These are phyloP conservation scores for Trichosporon sp. DNA, from an alignment of 1,284 basidiomycete genomes.

Conservation along the genomic window DNA sequence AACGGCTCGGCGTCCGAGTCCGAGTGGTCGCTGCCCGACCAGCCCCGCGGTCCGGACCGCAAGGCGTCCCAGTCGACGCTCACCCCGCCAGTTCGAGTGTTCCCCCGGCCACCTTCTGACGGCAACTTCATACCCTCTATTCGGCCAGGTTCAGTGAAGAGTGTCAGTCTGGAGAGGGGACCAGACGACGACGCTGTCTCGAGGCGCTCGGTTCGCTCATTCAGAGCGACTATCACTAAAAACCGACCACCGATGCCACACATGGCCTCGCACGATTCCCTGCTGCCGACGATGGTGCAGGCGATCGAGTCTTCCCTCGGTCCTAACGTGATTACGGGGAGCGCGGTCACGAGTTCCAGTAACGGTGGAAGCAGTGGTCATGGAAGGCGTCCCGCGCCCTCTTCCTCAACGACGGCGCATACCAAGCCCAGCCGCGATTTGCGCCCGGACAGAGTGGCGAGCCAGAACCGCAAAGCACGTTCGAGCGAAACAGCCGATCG, in stretches of 20 bases:
- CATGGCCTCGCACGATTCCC: slow-evolving; percentile 14
- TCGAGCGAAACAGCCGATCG: slow-evolving; percentile 27
- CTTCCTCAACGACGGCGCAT: neutral
- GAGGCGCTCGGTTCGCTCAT: slow-evolving; percentile 27
- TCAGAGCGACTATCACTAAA: slow-evolving; percentile 10
- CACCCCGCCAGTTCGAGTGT: slow-evolving; percentile 19
- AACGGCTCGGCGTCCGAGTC: slow-evolving; percentile 19
- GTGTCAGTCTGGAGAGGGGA: slow-evolving; percentile 23
- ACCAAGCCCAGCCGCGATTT: neutral
- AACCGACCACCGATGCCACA: slow-evolving; percentile 6
- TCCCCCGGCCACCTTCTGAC: slow-evolving; percentile 20
- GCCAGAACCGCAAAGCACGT: slow-evolving; percentile 8
- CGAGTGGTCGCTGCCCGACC: slow-evolving; percentile 15
- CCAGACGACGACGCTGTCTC: slow-evolving; percentile 27
- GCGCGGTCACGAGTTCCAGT: neutral
- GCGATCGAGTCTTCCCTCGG: slow-evolving; percentile 6
- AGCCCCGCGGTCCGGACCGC: neutral
- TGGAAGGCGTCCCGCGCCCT: neutral
- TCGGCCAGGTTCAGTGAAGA: slow-evolving; percentile 30
- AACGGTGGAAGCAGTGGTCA: neutral
- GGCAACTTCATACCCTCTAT: slow-evolving; percentile 22
- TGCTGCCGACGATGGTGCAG: slow-evolving; percentile 19
- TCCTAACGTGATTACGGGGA: neutral
- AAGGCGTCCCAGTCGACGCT: slow-evolving; percentile 15
- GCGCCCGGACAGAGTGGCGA: slow-evolving; percentile 1